Evolutionary conservation across 2,329 filamentous ascomycete species (phyloP), one percentile per base, ranked within the genome.

Genomic region (Aspergillus costaricaensis): DNA sequence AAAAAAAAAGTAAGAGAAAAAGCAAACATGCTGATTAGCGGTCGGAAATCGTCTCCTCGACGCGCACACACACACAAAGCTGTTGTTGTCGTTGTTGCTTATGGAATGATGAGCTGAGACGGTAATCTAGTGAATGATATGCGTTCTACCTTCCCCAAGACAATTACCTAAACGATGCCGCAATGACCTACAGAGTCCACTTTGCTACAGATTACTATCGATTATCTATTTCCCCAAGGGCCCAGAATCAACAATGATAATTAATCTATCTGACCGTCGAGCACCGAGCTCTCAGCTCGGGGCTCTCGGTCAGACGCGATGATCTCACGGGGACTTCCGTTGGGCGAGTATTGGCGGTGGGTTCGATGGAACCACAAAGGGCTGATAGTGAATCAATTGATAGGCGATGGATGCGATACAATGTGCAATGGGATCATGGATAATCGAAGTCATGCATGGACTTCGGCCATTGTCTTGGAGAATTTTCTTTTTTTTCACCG

Each of bases 291-390:
- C 25, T 36, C 30, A 51, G 47, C 53, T 36, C 30, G 30, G 30
- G 30, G 5, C 30, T 25, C 57, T 50, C 49, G 47, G 55, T 52
- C 48, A 48, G 53, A 55, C 15, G 32, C 48, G 54, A 41, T 36
- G 49, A 66, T 64, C 58, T 56, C 64, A 53, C 55, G 48, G 51
- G 51, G 57, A 32, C 41, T 44, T 60, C 58, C 57, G 58, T 55
- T 60, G 55, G 62, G 59, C 27, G 61, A 57, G 64, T 55, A 65
- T 59, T 51, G 51, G 47, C 61, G 55, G 62, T 59, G 55, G 63
- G 38, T 57, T 62, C 50, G 41, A 44, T 14, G 30, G 41, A 21
- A 44, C 41, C 10, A 14, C 5, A 19, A 23, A 21, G 41, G 41
- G 17, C 17, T 44, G 41, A 23, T 44, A 21, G 15, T 23, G 12